phyloP scores from a whole-genome alignment of 176 grass and related monocot species.

The Oryza meyeriana region DNA sequence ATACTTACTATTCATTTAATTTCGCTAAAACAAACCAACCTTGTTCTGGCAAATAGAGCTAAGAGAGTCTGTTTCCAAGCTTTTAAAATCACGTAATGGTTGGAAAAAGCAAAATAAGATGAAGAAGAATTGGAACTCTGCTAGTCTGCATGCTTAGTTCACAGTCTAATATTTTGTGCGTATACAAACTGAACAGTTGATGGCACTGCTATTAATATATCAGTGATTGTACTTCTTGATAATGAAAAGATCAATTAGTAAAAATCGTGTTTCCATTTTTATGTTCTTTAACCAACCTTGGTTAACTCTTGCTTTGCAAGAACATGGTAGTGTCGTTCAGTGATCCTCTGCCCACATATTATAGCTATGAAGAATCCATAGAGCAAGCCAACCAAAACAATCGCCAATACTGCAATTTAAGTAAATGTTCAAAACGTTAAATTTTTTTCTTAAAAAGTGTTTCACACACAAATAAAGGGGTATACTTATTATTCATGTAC shows the following conservation, averaged over 20 bases:
- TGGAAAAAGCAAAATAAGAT: background rate
- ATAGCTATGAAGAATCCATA: slow-evolving; percentile 99
- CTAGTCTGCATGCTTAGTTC: background rate
- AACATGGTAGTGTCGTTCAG: slow-evolving; percentile 93
- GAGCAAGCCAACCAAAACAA: slow-evolving; percentile 86
- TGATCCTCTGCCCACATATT: slow-evolving; percentile 98
- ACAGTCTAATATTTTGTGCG: background rate
- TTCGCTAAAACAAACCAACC: background rate
- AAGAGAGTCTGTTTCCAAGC: background rate
- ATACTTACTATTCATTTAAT: background rate
- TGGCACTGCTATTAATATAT: background rate
- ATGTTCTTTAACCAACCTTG: slow-evolving; percentile 58
- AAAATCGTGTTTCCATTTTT: slow-evolving; percentile 26
- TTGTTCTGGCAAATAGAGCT: background rate
- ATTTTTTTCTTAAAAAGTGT: slow-evolving; percentile 14
- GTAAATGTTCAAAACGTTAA: slow-evolving; percentile 32
- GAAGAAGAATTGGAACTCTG: background rate
- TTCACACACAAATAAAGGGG: background rate
- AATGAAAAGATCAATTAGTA: background rate
- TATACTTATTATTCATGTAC: background rate
- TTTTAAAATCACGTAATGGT: background rate
- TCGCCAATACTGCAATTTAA: slow-evolving; percentile 79
- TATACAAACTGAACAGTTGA: background rate
- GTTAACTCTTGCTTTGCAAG: slow-evolving; percentile 95
- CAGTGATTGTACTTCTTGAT: background rate